Base-by-base conservation (phyloP, 2,329 filamentous ascomycete species). In the Aureobasidium leucospermi region DNA sequence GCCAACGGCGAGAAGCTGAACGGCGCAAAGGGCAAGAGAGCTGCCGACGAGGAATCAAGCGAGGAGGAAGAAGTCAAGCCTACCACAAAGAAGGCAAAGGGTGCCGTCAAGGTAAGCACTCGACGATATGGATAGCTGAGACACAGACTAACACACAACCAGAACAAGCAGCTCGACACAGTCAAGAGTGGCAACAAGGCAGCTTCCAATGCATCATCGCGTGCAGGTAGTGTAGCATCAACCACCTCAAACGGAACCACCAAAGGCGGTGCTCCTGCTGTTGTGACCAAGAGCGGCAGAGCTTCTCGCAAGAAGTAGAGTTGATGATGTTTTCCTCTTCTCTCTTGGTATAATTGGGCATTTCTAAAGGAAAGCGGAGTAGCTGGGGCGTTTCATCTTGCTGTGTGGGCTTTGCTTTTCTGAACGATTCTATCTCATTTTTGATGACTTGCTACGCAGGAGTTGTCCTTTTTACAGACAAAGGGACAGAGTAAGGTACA, bases 1-100 rank as follows among this genome's bases (percentile, higher is more conserved):
- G 19, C 31, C 10, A 61, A 58, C 42, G 71, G 67, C 19, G 75
- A 79, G 61, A 78, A 78, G 32, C 73, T 76, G 64, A 85, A 85
- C 65, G 81, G 81, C 34, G 85, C 85, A 63, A 86, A 82, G 66
- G 80, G 82, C 38, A 94, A 94, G 78, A 85, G 90, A 66, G 77
- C 78, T 2, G 88, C 88, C 6, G 90, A 93, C 47, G 90, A 94
- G 42, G 88, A 90, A 62, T 90, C 94, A 55, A 90, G 92, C 59
- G 55, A 58, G 31, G 89, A 94, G 66, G 84, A 92, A 57, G 81
- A 94, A 58, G 89, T 89, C 45, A 85, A 88, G 72, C 90, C 91
- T n/a, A 86, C 86, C 1, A 96, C 96, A 83, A 97, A 97, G 82
- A 96, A 95, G 83, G 81, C 85, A 15, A 95, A 95, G 81, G 90